phyloP scores from a whole-genome alignment of 2,329 filamentous ascomycete genomes.

The Aspergillus sp. region DNA sequence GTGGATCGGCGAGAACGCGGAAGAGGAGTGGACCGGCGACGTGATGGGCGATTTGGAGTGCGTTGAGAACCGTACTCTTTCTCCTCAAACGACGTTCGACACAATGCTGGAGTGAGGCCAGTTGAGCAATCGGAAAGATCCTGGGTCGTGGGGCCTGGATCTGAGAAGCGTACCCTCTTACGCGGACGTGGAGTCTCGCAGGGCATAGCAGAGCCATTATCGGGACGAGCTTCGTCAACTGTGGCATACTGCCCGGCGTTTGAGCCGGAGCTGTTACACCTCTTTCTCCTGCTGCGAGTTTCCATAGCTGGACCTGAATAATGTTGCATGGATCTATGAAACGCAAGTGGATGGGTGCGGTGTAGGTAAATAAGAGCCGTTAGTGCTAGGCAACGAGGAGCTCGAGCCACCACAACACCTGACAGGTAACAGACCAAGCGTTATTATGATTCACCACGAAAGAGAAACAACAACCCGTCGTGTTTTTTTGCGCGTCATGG shows the following conservation, averaged over 20 bases:
- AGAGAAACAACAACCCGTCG: neutral
- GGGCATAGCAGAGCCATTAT: neutral
- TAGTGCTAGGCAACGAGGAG: slow-evolving; percentile 1
- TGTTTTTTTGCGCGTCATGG: slow-evolving; percentile 17
- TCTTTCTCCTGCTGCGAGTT: slow-evolving; percentile 27
- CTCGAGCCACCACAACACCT: neutral
- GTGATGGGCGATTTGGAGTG: slow-evolving; percentile 28
- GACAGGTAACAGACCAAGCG: slow-evolving; percentile 5
- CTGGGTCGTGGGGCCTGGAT: slow-evolving; percentile 35
- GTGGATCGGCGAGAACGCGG: slow-evolving; percentile 21
- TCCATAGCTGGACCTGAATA: slow-evolving; percentile 20
- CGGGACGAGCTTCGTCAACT: slow-evolving; percentile 4
- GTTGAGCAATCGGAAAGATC: slow-evolving; percentile 30
- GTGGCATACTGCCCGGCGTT: slow-evolving; percentile 5
- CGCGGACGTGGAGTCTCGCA: slow-evolving; percentile 32
- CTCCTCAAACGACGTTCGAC: slow-evolving; percentile 38
- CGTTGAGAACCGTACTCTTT: slow-evolving; percentile 22
- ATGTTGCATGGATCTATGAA: neutral
- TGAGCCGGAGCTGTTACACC: slow-evolving; percentile 23
- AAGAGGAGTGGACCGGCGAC: slow-evolving; percentile 38
- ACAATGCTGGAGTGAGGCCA: slow-evolving; percentile 46
- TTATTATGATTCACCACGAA: slow-evolving; percentile 13
- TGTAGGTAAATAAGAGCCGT: neutral
- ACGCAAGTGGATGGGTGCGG: neutral
- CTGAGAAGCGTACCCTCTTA: slow-evolving; percentile 49